Conservation (phyloP, 768 basidiomycete species). For the Podaxis sp. region DNA sequence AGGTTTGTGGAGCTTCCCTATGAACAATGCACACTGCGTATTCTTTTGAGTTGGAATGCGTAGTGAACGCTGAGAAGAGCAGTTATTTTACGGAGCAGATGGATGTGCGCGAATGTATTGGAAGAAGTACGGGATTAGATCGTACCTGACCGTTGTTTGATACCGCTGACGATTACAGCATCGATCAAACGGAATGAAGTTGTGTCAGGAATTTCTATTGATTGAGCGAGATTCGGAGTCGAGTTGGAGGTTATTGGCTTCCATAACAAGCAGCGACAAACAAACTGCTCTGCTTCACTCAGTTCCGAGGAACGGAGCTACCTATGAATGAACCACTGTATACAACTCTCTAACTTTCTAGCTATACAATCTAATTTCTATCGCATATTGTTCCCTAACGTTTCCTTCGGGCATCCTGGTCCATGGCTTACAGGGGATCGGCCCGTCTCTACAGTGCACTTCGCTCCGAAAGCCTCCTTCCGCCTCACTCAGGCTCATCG, state of each 20-base stretch:
- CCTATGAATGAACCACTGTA: not conserved
- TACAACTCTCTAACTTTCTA: not conserved
- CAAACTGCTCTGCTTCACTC: not conserved
- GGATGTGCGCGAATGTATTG: too few species aligned
- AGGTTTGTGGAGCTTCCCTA: too few species aligned
- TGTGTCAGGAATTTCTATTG: not conserved
- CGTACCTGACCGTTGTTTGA: too few species aligned
- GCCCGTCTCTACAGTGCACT: constrained; percentile 7
- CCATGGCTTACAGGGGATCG: constrained; percentile 7
- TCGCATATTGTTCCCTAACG: not conserved
- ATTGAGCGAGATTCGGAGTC: not conserved
- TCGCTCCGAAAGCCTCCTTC: not conserved
- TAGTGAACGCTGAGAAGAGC: too few species aligned
- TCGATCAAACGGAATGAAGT: not conserved
- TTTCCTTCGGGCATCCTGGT: not conserved
- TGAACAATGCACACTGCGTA: too few species aligned
- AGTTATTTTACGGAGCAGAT: too few species aligned
- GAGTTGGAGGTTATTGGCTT: not conserved
- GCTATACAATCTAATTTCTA: not conserved
- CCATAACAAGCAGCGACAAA: not conserved
- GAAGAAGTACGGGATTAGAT: too few species aligned
- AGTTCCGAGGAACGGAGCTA: not conserved
- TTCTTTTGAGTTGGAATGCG: too few species aligned
- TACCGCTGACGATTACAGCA: not conserved
- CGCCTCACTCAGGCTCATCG: not conserved